These are phyloP conservation scores for Thuidium tamariscinum DNA, from an alignment of 225 moss, liverwort and hornwort species.

Conservation along the genomic window DNA sequence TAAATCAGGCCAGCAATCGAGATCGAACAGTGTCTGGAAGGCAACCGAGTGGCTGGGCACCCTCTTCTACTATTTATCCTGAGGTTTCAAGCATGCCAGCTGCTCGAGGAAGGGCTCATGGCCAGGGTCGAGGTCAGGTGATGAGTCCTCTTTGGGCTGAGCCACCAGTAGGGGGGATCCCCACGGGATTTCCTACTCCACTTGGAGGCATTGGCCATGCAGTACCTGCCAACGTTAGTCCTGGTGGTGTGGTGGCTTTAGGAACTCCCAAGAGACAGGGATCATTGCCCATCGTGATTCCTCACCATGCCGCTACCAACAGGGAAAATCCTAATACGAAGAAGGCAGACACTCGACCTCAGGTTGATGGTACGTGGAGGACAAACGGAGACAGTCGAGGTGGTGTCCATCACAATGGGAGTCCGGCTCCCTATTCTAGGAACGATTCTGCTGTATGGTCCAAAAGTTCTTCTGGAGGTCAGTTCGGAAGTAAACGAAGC, in stretches of 20 bases:
- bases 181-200: conserved; percentile 27
- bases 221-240: conserved; percentile 25
- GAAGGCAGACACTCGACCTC: conserved; percentile 26
- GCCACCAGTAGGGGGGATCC: conserved; percentile 19
- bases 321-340: conserved; percentile 33
- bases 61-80: conserved; percentile 9
- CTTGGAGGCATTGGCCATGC: conserved; percentile 31
- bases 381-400: conserved; percentile 38
- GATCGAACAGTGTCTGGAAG: conserved; percentile 39
- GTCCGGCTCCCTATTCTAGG: conserved; percentile 12
- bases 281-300: conserved; percentile 11
- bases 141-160: conserved; percentile 45
- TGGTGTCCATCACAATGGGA: conserved; percentile 25
- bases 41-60: conserved; percentile 42
- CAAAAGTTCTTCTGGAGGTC: conserved; percentile 21
- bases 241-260: conserved; percentile 22
- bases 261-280: conserved; percentile 42
- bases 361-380: conserved; percentile 45
- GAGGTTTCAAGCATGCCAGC: conserved; percentile 26
- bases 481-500: conserved; percentile 41
- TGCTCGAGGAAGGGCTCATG: conserved; percentile 46
- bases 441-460: conserved; percentile 13
- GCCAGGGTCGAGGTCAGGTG: conserved; percentile 39
- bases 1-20: conserved; percentile 35
- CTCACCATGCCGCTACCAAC: conserved; percentile 1